Evolutionary conservation across 225 moss, liverwort and hornwort species (phyloP).

Genomic region (Rhytidiadelphus loreus): DNA sequence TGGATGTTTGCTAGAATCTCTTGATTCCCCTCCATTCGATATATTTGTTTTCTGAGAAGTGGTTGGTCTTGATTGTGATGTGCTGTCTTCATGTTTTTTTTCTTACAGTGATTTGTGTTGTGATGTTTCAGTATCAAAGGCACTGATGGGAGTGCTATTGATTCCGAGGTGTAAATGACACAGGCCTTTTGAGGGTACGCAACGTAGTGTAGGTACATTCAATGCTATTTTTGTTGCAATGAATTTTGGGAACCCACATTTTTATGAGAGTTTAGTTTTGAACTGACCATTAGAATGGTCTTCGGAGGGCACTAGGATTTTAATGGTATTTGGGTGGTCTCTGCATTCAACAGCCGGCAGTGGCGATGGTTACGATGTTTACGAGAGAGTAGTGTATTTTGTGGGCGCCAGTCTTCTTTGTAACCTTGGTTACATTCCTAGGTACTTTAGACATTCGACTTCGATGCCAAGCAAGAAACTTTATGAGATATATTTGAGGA

Average conservation of each 20-base stretch:
- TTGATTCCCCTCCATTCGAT: neutral
- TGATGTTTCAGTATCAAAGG: neutral
- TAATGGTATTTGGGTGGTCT: neutral
- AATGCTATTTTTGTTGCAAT: conserved; percentile 9
- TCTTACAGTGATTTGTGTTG: neutral
- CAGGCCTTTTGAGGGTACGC: neutral
- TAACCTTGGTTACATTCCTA: neutral
- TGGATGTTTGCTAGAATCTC: neutral
- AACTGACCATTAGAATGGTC: conserved; percentile 2
- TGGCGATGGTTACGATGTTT: conserved; percentile 15
- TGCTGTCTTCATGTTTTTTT: neutral
- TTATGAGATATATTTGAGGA: neutral
- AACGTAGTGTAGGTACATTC: conserved; percentile 9
- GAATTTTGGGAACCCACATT: conserved; percentile 18
- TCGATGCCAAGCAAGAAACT: neutral
- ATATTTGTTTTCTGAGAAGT: neutral
- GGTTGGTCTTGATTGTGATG: neutral
- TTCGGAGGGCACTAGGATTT: conserved; percentile 2
- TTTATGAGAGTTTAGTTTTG: conserved; percentile 18
- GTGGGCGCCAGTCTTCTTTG: conserved; percentile 13
- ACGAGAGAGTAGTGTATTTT: conserved; percentile 2
- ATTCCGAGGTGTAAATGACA: neutral
- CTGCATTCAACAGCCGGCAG: neutral
- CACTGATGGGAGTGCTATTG: neutral
- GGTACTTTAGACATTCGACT: conserved; percentile 2